Conservation (phyloP, 225 moss, liverwort and hornwort species). For the Sphagnum tenellum region DNA sequence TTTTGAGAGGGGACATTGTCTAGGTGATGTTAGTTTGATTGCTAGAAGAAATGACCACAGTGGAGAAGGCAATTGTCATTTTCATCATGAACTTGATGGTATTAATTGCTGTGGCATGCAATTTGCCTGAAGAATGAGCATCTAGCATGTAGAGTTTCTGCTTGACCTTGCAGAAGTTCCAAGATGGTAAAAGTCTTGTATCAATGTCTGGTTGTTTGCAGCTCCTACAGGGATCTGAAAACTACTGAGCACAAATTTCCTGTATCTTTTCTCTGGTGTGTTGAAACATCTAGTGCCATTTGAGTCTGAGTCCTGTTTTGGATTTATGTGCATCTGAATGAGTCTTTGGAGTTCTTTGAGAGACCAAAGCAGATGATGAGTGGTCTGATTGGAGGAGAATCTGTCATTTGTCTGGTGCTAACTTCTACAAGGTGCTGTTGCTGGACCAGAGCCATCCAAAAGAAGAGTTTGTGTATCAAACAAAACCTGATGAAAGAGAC, state of each 20-base stretch:
- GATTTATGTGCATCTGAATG: no score
- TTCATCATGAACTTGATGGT: neutral
- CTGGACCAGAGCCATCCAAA: conserved; percentile 13
- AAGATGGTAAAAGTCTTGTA: neutral
- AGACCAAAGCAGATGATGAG: neutral
- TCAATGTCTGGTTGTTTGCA: no score
- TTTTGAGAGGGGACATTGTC: no score
- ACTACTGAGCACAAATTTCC: no score
- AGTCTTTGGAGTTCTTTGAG: no score
- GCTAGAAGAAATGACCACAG: neutral
- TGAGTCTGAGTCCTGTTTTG: no score
- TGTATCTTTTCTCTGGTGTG: no score
- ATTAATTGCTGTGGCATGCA: neutral
- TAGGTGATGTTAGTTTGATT: neutral
- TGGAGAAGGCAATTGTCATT: neutral
- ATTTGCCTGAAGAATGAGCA: neutral
- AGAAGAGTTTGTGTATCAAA: conserved; percentile 13
- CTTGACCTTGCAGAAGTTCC: neutral
- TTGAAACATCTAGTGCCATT: no score
- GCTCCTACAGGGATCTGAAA: no score
- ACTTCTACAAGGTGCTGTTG: conserved; percentile 2
- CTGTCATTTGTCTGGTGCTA: neutral
- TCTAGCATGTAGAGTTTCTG: neutral
- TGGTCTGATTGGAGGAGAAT: neutral
- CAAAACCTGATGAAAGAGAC: conserved; percentile 12